Evolutionary conservation across 805 yeast species (phyloP), one percentile per base, ranked within the genome.

Genomic region (Candida alai): DNA sequence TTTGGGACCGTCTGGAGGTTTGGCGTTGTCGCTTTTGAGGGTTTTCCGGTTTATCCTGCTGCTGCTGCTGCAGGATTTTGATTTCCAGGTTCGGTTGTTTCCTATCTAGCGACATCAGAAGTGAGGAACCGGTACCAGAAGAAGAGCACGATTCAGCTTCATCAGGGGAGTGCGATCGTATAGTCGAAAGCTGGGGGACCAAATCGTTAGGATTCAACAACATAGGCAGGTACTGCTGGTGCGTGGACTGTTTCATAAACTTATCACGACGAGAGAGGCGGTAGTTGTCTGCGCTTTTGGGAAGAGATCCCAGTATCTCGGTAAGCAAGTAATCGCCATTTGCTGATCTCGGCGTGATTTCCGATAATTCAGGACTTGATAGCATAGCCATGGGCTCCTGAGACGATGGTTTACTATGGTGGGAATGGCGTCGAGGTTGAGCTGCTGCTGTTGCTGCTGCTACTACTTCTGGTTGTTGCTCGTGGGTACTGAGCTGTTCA

Each of bases 241-340:
- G 34, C 28, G 28, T 34, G 15, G 37, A 34, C 17, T 37, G 37
- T 10, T 37, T 37, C 11, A 37, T 15, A 23, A 24, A 19, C 25
- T 29, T 19, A 33, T 19, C 38, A 35, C 13, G 34, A 19, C 18
- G 19, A 20, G 24, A 12, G 22, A 16, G 32, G 12, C 12, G 32
- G 13, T 17, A 7, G 16, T 12, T 15, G 7, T 19, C 16, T 25
- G 13, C 9, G 11, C 15, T 18, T 20, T 13, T 18, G 17, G 7
- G 32, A 20, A 13, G 19, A 24, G 13, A 24, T 24, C 10, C 16
- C n/a, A n/a, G n/a, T 4, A 14, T 12, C 17, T 26, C 19, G 5
- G 28, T n/a, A 5, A 26, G 12, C 11, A 26, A 19, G 11, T 13
- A 26, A 14, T 26, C 28, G 8, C 15, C 15, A 24, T 10, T 24